Base-by-base conservation (phyloP, 106 monocot species). In the Triglochin maritima region DNA sequence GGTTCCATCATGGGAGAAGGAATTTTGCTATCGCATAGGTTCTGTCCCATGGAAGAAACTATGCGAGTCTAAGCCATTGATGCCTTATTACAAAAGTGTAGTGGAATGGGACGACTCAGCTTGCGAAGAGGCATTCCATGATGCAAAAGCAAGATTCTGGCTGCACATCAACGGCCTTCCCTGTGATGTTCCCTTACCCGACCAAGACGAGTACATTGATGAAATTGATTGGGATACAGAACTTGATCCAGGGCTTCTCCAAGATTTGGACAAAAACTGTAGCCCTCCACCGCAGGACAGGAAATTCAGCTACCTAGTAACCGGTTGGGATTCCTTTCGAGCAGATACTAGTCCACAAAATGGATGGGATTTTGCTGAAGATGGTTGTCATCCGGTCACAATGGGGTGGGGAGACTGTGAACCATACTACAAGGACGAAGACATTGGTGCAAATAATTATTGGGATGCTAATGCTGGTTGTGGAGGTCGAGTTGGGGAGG, bases 91-190 rank as follows among this genome's bases (percentile, higher is more conserved):
- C 63, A 70, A 57, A 10, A 77, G 48, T n/a, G 51, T 77, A 13
- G 56, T 47, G 7, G 57, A 70, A 3, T 77, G 76, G 76, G 70
- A 77, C 17, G 76, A 77, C 58, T 77, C 76, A 42, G 76, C 70
- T 45, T 69, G 63, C 13, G 70, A 77, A 49, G 76, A 77, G 51
- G 70, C 63, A 17, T 77, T 77, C 58, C 70, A 70, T 3, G 64
- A 56, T 44, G 76, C 69, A 4, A 77, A 77, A 49, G 55, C 64
- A 4, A 16, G 76, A 29, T 77, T 56, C 16, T 70, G 63, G 62
- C 70, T 70, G 11, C 6, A 58, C n/a, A 77, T 64, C 9, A 77
- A 77, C 64, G 51, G 50, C 3, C 44, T 63, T 47, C 64, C 76
- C 11, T 77, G 76, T 16, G 56, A 64, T 15, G 50, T 77, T n/a